phyloP scores from a whole-genome alignment of 1,139 yeast species.

The Lodderomyces jiufengensis region DNA sequence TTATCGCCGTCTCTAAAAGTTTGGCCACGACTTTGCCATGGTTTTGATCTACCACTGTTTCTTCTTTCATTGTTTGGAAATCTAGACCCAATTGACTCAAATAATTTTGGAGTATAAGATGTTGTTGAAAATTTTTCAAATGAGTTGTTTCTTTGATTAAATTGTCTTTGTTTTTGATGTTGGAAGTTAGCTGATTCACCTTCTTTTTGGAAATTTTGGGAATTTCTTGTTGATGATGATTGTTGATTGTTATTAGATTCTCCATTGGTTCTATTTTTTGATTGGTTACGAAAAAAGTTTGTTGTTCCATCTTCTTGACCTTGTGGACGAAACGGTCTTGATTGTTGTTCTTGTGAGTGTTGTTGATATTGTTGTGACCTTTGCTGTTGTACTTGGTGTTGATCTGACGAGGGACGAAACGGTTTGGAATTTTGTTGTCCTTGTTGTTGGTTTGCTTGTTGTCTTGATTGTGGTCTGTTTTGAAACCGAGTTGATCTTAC shows the following conservation, averaged over 20 bases:
- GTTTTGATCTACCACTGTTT: slow-evolving; percentile 6
- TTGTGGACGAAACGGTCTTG: slow-evolving; percentile 2
- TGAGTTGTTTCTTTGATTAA: slow-evolving; percentile 1
- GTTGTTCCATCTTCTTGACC: slow-evolving; percentile 4
- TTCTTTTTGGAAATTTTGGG: too few relatives aligned
- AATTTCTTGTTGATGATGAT: neutral
- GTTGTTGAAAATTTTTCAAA: slow-evolving; percentile 2
- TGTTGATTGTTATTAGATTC: slow-evolving; percentile 1
- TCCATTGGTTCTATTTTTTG: neutral
- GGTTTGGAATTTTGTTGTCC: slow-evolving; percentile 1
- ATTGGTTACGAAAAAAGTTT: neutral
- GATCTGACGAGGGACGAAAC: slow-evolving; percentile 1
- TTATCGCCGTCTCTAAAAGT: slow-evolving; percentile 4
- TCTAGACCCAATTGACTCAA: slow-evolving; percentile 5
- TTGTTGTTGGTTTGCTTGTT: slow-evolving; percentile 1
- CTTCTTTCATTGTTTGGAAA: slow-evolving; percentile 2
- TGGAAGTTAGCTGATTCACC: too few relatives aligned
- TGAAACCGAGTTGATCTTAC: neutral
- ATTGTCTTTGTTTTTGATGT: neutral
- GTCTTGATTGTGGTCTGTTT: neutral
- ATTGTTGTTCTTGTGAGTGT: slow-evolving; percentile 1
- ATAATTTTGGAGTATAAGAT: slow-evolving; percentile 3
- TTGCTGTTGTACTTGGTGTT: too few relatives aligned
- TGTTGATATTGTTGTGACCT: slow-evolving; percentile 2
- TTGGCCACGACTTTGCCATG: slow-evolving; percentile 7